Evolutionary conservation across 768 basidiomycete genomes (phyloP), one percentile per base, ranked within the genome.

Genomic region (Daedaleopsis sinensis): DNA sequence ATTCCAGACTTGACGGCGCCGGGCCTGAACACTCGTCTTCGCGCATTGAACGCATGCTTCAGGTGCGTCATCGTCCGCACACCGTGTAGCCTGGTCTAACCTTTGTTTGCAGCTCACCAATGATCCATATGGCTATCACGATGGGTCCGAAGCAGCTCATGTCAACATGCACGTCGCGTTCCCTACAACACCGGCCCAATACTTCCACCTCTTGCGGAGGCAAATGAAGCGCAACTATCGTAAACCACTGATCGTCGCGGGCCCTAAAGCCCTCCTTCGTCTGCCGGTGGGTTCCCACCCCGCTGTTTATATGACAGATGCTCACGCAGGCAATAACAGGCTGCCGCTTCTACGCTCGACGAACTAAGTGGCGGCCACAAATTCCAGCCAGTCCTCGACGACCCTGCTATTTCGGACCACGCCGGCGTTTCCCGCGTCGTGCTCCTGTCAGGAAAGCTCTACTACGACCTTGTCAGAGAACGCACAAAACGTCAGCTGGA

Each of bases 11-110:
- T 16, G 94, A 97, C 66, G 94, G 94, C 32, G 94, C 94, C 16
- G 94, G 95, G 1, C 94, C 94, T 0, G 94, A 97, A 71, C 94
- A 97, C 70, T 96, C 94, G 0, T 94, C 92, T 0, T 90, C 86
- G 52, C 85, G 94, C 16, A 79, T 96, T 44, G 94, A 97, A 70
- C 81, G 94, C 39, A 91, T 94, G 86, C 78, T 96, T n/a, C 94
- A 94, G 81, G 92, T 90, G 57, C 57, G 71, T 36, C 18, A 35
- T 52, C 35, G 51, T 2, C 38, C 56, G 27, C 44, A 32, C 15
- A 16, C 11, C 32, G n/a, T 11, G 51, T 24, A 38, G n/a, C 32
- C 13, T 38, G 18, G 21, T 54, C 47, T 23, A 49, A 35, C 15
- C 36, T 38, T 53, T 16, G 11, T 42, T 18, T 42, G 12, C 52